Base-by-base conservation (phyloP, 768 basidiomycete species). In the Guyanaporus albipodus region DNA sequence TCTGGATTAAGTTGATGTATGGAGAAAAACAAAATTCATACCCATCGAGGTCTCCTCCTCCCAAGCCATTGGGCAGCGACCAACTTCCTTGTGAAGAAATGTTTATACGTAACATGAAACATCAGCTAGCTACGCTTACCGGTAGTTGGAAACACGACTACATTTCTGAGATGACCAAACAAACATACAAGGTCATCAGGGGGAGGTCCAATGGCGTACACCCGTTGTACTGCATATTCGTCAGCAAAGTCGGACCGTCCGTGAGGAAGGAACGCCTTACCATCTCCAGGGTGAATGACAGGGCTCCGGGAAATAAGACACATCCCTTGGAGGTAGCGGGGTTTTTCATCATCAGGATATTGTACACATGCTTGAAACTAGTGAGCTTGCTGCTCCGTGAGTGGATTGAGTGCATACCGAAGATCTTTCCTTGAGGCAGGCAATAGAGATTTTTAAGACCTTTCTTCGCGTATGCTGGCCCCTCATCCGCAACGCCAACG, bases 401-500 rank as follows among this genome's bases (percentile, higher is more conserved):
- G 32, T 6, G 6, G 21, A 27, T 4, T 23, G 37, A 33, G 17
- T 7, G 58, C 73, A 36, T 53, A 85, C 87, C 87, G 50, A 80
- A 91, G 4, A 91, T 82, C 52, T 85, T 69, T 1, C 76, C 79
- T 49, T 74, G 73, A 6, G 65, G 62, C 12, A 91, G 66, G 27
- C 60, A 69, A 58, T 72, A 83, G 2, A 85, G 75, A 50, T 84
- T 73, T 29, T 74, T 57, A 42, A 66, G 58, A 1, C 82, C 82
- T n/a, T 62, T 67, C 8, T 61, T 43, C 34, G 59, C 60, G 51
- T 87, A 87, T 0, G 82, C 78, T 0, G 82, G 79, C 0, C 87
- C 87, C 64, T 91, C 87, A 55, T 93, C 91, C 4, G 87, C 85
- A 8, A 92, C 77, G 1, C 91, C 91, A 10, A 91, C 85, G 1